These are phyloP conservation scores for Eruca vesicaria DNA, from an alignment of 441 rosid species.

Conservation along the genomic window DNA sequence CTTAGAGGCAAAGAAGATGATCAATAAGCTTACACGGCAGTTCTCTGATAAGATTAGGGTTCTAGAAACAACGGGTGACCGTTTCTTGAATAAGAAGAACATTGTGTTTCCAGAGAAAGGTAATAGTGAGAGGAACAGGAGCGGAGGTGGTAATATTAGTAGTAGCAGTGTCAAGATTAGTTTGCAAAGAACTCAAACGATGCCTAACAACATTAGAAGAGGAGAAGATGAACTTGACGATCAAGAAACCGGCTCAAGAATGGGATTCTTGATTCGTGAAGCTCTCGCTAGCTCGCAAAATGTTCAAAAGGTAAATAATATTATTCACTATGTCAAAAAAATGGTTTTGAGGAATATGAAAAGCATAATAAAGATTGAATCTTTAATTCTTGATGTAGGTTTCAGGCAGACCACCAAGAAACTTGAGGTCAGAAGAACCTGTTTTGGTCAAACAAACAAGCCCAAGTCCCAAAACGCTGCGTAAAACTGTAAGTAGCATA, in stretches of 20 bases:
- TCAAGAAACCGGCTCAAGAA: slow-evolving; percentile 43
- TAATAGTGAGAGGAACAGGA: slow-evolving; percentile 11
- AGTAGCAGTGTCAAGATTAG: slow-evolving; percentile 5
- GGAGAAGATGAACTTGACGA: slow-evolving; percentile 40
- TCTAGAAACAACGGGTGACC: slow-evolving; percentile 27
- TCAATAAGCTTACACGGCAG: slow-evolving; percentile 40
- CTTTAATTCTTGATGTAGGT: slow-evolving; percentile 15
- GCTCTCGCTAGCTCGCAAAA: slow-evolving; percentile 52
- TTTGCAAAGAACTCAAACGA: slow-evolving; percentile 58
- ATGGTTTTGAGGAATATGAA: not conserved
- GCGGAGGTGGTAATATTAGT: slow-evolving; percentile 8
- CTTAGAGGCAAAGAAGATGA: slow-evolving; percentile 26
- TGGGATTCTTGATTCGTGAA: slow-evolving; percentile 65
- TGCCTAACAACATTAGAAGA: slow-evolving; percentile 43
- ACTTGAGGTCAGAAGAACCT: slow-evolving; percentile 30
- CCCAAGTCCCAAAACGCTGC: slow-evolving; percentile 39
- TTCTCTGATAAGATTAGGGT: slow-evolving; percentile 37
- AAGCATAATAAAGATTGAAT: not conserved
- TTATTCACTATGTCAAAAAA: not conserved
- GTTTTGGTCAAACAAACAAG: slow-evolving; percentile 32
- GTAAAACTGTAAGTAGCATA: slow-evolving; percentile 54
- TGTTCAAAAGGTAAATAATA: slow-evolving; percentile 45
- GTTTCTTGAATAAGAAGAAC: slow-evolving; percentile 26
- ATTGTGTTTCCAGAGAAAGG: slow-evolving; percentile 4
- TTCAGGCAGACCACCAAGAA: slow-evolving; percentile 42